Evolutionary conservation across 2,329 filamentous ascomycete genomes (phyloP).

Genomic region (Diaporthe ilicicola): DNA sequence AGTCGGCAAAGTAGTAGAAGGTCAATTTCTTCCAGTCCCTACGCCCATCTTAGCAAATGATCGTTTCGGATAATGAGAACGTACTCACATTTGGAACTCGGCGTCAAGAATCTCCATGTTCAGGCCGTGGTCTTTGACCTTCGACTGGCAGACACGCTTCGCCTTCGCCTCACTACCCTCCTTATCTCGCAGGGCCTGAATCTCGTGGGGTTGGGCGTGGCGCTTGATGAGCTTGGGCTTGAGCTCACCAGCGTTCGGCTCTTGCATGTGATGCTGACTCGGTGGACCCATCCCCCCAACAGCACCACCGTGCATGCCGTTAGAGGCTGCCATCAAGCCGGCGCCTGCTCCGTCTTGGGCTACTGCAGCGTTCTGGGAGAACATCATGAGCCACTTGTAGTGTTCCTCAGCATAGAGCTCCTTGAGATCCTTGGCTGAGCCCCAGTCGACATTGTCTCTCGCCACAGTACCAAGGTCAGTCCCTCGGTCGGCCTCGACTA

Average conservation of each 20-base stretch:
- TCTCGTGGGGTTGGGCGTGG: slow-evolving; percentile 89
- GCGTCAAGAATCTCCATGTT: slow-evolving; percentile 99
- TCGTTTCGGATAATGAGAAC: too few species aligned
- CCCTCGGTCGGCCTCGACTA: slow-evolving; percentile 95
- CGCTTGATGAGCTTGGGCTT: slow-evolving; percentile 98
- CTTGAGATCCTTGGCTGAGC: slow-evolving; percentile 87
- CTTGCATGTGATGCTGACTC: slow-evolving; percentile 76
- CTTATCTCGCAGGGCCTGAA: slow-evolving; percentile 88
- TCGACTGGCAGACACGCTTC: slow-evolving; percentile 95
- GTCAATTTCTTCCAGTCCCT: slow-evolving; percentile 99
- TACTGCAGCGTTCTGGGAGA: slow-evolving; percentile 79
- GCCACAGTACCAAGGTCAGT: slow-evolving; percentile 95
- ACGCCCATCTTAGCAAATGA: slow-evolving; percentile 27
- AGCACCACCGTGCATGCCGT: slow-evolving; percentile 72
- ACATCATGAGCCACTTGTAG: slow-evolving; percentile 99
- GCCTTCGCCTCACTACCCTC: slow-evolving; percentile 98
- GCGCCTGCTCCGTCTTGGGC: slow-evolving; percentile 68
- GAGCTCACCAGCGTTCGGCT: slow-evolving; percentile 76
- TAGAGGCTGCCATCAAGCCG: slow-evolving; percentile 70
- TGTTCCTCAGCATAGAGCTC: slow-evolving; percentile 94
- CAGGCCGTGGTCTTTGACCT: slow-evolving; percentile 91
- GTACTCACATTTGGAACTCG: slow-evolving; percentile 95
- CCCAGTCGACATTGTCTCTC: slow-evolving; percentile 86
- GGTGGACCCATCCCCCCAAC: slow-evolving; percentile 82
- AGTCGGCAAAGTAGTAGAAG: slow-evolving; percentile 98